These are phyloP conservation scores for Laguncularia racemosa DNA, from an alignment of 345 rosid genomes.

Conservation along the genomic window DNA sequence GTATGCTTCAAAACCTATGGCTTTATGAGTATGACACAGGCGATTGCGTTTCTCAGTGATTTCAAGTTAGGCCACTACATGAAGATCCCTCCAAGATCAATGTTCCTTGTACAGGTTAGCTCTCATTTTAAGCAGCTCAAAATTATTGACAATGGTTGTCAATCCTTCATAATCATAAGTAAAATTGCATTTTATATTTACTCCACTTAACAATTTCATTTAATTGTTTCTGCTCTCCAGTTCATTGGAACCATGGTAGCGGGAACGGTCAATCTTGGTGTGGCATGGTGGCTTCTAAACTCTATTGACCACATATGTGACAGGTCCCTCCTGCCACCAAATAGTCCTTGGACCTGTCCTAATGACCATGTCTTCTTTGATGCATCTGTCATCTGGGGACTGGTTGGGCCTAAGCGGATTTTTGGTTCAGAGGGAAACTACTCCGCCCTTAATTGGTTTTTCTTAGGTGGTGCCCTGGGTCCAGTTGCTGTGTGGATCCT, in stretches of 20 bases:
- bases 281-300: conserved; percentile 75
- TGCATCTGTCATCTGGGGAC: conserved; percentile 83
- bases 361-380: conserved; percentile 73
- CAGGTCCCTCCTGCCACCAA: conserved; percentile 48
- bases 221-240: conserved; percentile 7
- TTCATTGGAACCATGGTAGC: conserved; percentile 83
- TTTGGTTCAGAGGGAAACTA: conserved; percentile 73
- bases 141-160: too few relatives aligned
- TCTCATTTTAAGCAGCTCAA: too few relatives aligned
- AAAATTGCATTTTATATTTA: too few relatives aligned
- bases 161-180: too few relatives aligned
- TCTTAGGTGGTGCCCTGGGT: conserved; percentile 66
- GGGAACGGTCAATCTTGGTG: conserved; percentile 66
- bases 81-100: conserved; percentile 92
- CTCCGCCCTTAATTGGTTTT: conserved; percentile 70
- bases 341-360: conserved; percentile 83
- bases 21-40: conserved; percentile 86
- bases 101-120: conserved; percentile 81
- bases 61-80: conserved; percentile 92
- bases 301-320: conserved; percentile 60
- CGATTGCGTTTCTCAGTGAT: conserved; percentile 81
- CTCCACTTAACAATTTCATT: too few relatives aligned
- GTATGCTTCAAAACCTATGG: conserved; percentile 91
- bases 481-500: conserved; percentile 57
- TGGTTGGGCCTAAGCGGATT: conserved; percentile 68